phyloP scores from a whole-genome alignment of 768 basidiomycete species.

The Coprinopsis cinerea region DNA sequence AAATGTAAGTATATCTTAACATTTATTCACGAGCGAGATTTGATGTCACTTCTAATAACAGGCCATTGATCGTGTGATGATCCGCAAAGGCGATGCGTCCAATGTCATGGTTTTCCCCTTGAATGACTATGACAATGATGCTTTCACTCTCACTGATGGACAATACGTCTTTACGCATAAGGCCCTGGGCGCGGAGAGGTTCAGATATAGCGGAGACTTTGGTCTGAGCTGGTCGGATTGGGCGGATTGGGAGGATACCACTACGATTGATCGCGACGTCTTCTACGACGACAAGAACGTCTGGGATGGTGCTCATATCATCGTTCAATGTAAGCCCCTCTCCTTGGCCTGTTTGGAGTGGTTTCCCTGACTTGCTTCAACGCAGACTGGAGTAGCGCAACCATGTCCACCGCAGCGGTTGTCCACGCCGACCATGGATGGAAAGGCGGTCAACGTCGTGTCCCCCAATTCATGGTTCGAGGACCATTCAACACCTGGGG shows the following conservation, averaged over 20 bases:
- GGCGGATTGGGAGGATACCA: conserved; percentile 71
- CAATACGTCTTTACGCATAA: conserved; percentile 75
- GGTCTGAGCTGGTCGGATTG: conserved; percentile 81
- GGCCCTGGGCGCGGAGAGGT: conserved; percentile 81
- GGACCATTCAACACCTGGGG: conserved; percentile 93
- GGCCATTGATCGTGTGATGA: conserved; percentile 68
- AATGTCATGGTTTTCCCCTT: conserved; percentile 88
- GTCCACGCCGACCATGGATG: conserved; percentile 75
- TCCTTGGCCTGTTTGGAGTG: no score
- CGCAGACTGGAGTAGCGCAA: conserved; percentile 72
- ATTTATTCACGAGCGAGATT: no score
- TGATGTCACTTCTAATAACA: conserved; percentile 20
- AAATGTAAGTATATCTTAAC: conserved; percentile 59
- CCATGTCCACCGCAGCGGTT: conserved; percentile 56
- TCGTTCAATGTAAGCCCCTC: conserved; percentile 71
- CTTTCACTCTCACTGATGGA: conserved; percentile 53
- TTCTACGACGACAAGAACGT: conserved; percentile 50
- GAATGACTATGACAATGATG: conserved; percentile 65
- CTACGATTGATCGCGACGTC: conserved; percentile 51
- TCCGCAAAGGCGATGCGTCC: conserved; percentile 69
- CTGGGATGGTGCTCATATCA: conserved; percentile 82
- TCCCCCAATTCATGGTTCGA: conserved; percentile 82
- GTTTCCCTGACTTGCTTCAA: conserved; percentile 1
- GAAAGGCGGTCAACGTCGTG: conserved; percentile 54
- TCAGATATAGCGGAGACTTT: conserved; percentile 85